Base-by-base conservation (phyloP, 2,329 filamentous ascomycete genomes). In the Aureobasidium sp. region DNA sequence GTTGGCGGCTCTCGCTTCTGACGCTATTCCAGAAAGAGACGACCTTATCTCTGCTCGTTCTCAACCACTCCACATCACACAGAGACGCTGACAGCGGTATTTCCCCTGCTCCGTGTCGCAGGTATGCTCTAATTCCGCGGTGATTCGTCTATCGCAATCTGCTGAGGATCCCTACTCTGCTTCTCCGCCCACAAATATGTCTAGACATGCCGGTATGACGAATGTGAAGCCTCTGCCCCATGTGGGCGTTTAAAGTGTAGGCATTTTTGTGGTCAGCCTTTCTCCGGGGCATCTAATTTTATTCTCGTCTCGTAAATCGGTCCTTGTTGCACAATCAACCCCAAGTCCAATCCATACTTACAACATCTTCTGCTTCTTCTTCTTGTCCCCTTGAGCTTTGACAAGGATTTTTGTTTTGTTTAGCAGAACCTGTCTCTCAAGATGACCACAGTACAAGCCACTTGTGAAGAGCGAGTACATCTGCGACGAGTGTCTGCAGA, bases 401-500 rank as follows among this genome's bases (percentile, higher is more conserved):
- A 33, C 31, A 12, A 33, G 9, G 11, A 3, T 24, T 29, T 35
- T 53, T 27, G 5, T 19, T 9, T 7, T 15, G 14, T 35, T 2
- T 42, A 35, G 50, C 24, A 54, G 12, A n/a, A 17, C 8, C 47
- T 39, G 53, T 31, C 47, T 24, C 35, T 57, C 47, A 64, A 42
- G 12, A 68, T 66, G 64, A 54, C 54, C 37, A 35, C 56, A 11
- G 15, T 57, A 15, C 50, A 58, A 33, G 56, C 64, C 14, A 67
- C 64, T 24, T 49, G 66, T 19, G 67, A 70, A 60, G 67, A 70
- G 24, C 59, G 64, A 45, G 54, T 64, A 24, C 64, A 67, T 24
- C 56, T 68, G 35, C 64, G 64, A n/a, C 65, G 65, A 27, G 63
- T 66, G 27, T 65, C 66, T 24, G 68, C 65, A 50, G 64, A 69